Evolutionary conservation across 768 basidiomycete genomes (phyloP), one percentile per base, ranked within the genome.

Genomic region (Albatrellus ellisii): DNA sequence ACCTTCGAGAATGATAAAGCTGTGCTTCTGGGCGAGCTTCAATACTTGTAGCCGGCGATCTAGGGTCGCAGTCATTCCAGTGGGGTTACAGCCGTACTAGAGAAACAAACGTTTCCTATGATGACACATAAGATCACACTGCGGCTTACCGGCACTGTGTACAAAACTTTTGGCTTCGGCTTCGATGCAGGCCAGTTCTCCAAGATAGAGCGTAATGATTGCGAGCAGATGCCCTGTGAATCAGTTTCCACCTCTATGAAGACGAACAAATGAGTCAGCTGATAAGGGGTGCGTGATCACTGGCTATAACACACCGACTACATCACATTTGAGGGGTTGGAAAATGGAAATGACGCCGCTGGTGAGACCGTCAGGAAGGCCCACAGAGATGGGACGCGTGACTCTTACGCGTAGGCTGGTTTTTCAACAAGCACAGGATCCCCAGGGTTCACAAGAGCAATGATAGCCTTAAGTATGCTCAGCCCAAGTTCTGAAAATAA

Each of bases 1-100:
- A 77, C 88, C 88, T 72, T 94, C 90, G 36, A 94, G 62, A 53
- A 95, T 83, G 41, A 94, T 57, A 49, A 94, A 73, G 53, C 83
- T 69, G 56, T 88, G 70, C 52, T 83, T 69, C 44, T 70, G 68
- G 11, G 82, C 78, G 12, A 94, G 67, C 46, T 68, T 62, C 20
- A 94, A 69, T 6, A 88, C 74, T 56, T 79, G 75, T 58, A 74
- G 66, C 27, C 81, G 72, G 38, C 90, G 72, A 42, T 77, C 72
- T 29, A 73, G 59, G 2, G 82, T 69, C 4, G 81, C 73, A 3
- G 88, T 89, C 57, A 73, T 75, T 1, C 90, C 90, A 6, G 80
- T 85, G 3, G 88, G 90, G 58, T 92, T 92, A 50, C 79, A 81
- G 26, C 89, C 90, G 52, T 80, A 82, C 79, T 84, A 46, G 12